Base-by-base conservation (phyloP, 805 yeast genomes). In the Candida arabinofermentans region DNA sequence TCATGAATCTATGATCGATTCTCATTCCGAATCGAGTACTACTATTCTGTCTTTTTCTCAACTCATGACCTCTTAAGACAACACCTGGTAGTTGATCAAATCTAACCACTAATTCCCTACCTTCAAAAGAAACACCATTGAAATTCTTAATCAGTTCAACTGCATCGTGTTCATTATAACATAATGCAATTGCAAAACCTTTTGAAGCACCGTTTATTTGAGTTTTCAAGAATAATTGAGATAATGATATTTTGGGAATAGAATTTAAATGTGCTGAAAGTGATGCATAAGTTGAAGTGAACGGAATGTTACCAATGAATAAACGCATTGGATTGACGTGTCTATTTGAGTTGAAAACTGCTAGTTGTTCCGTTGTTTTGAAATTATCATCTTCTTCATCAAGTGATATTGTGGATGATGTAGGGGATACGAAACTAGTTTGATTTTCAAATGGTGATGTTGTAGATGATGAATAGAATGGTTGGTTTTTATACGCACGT, bases 131-230 rank as follows among this genome's bases (percentile, higher is more conserved):
- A 2, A 56, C 51, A 10, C 75, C 76, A 53, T 82, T 74, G 50
- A 81, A 76, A 31, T 56, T 42, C 21, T 65, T 61, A 34, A 82
- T 79, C 13, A 80, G 68, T 31, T 64, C 63, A 4, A 64, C 63
- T 4, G 84, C 76, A 27, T 75, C 75, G 8, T 59, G 66, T 24
- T 65, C 68, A 29, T 68, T 58, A 1, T 66, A 66, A 19, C 78
- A 79, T 4, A 73, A 67, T 1, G 79, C 85, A 36, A 82, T 72
- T 1, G 87, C 88, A 64, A 78, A 82, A 2, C 89, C 88, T 51
- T 79, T 72, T 24, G 69, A 57, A 2, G 57, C 49, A 10, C 77
- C 77, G 34, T 63, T 64, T 3, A 51, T 48, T 41, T 69, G 73
- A 43, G 64, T 63, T 26, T 75, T 75, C 27, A 57, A 41, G 21